Evolutionary conservation across 805 yeast species (phyloP).

Genomic region (Ogataea naganishii): DNA sequence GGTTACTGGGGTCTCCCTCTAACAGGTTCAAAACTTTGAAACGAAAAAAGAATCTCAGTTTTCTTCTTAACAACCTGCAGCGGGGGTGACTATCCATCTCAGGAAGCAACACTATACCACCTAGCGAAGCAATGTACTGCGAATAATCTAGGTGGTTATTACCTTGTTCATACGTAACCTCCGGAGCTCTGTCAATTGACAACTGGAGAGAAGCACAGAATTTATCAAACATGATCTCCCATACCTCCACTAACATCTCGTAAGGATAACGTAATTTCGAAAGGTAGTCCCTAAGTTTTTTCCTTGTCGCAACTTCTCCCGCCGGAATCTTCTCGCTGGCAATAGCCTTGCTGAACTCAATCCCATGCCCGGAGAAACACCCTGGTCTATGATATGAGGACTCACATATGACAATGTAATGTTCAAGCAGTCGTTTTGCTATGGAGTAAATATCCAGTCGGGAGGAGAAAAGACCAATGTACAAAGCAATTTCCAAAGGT

Average conservation of each 20-base stretch:
- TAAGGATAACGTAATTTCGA: slow-evolving; percentile 24
- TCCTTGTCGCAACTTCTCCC: slow-evolving; percentile 68
- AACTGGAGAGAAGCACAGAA: slow-evolving; percentile 10
- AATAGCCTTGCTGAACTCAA: slow-evolving; percentile 32
- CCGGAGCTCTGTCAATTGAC: not conserved
- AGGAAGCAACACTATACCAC: slow-evolving; percentile 48
- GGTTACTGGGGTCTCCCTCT: slow-evolving; percentile 23
- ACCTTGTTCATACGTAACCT: not conserved
- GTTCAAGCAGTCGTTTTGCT: slow-evolving; percentile 31
- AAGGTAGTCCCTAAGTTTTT: slow-evolving; percentile 43
- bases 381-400: slow-evolving; percentile 11
- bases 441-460: slow-evolving; percentile 40
- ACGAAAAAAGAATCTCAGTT: slow-evolving; percentile 16
- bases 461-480: slow-evolving; percentile 43
- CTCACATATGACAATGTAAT: slow-evolving; percentile 14
- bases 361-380: slow-evolving; percentile 22
- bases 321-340: slow-evolving; percentile 52
- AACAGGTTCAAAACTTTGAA: slow-evolving; percentile 17
- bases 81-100: slow-evolving; percentile 18
- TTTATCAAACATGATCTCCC: slow-evolving; percentile 36
- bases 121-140: slow-evolving; percentile 63
- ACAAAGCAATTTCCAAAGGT: slow-evolving; percentile 40
- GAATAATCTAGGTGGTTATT: slow-evolving; percentile 38
- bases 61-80: slow-evolving; percentile 16
- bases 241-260: slow-evolving; percentile 29